Base-by-base conservation (phyloP, 441 rosid species). In the Sinapis alba region DNA sequence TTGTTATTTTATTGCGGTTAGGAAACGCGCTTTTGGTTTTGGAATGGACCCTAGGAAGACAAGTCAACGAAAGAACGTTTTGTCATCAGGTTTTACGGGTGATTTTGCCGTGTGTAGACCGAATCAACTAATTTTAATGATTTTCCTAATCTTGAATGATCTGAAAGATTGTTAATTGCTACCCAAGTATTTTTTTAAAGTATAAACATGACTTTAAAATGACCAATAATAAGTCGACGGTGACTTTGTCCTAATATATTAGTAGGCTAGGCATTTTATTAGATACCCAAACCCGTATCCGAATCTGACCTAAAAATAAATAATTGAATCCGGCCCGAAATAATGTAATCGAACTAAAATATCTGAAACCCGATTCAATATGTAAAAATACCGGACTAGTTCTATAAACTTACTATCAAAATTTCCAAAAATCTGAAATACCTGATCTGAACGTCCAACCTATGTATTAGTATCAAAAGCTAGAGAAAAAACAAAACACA, bases 191-290 rank as follows among this genome's bases (percentile, higher is more conserved):
- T 16, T 47, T 4, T 6, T 47, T 16, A 15, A 15, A 15, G 19
- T 16, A 47, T 16, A 6, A 16, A 47, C 16, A 47, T 11, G 45
- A 38, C 45, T 38, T 38, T 38, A 38, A 38, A 38, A 38, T 13
- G 20, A 47, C 53, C 9, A 45, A 45, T 6, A 45, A 47, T 36
- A 38, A 27, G 70, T 58, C 45, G 45, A 24, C 38, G 76, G 76
- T 77, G 76, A 65, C 72, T 65, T 77, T 34, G 56, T 23, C 67
- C 45, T 77, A 12, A 47, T 19, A 24, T 47, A 7, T 6, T n/a
- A n/a, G n/a, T n/a, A n/a, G n/a, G n/a, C n/a, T n/a, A n/a, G n/a
- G n/a, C n/a, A n/a, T n/a, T n/a, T n/a, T n/a, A n/a, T n/a, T n/a
- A n/a, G n/a, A n/a, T n/a, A n/a, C n/a, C n/a, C n/a, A n/a, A n/a